Base-by-base conservation (phyloP, 1,284 basidiomycete species). In the Cutaneotrichosporon curvatum region DNA sequence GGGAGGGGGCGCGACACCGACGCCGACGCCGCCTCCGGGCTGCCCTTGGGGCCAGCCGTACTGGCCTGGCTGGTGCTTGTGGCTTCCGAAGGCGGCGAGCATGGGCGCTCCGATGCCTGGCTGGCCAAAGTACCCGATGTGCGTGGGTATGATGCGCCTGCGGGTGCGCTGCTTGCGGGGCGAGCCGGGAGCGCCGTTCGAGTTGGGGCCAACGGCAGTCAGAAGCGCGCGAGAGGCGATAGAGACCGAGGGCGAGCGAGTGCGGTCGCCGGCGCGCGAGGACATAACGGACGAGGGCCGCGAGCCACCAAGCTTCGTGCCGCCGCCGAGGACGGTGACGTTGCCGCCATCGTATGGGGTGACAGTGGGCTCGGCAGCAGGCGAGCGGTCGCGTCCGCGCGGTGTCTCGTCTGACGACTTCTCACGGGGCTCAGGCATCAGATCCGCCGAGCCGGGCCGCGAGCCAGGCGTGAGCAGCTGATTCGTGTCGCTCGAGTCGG, bases 271-370 rank as follows among this genome's bases (percentile, higher is more conserved):
- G 25, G 7, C 12, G 42, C 65, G 63, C 20, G 11, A 31, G 20
- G 21, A 34, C 23, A 40, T 28, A 8, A 60, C 62, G 3, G 57
- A 59, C 25, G 57, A 52, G 14, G 66, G 55, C 37, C 67, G 59
- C 14, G 65, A 65, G 15, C 67, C 68, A 37, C 70, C 71, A 11
- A 73, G 63, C 52, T 71, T 71, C 46, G 71, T 69, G 28, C 71
- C 71, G 18, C 72, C 72, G 15, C 72, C 72, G 14, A 73, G 59
- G 30, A 72, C 70, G 11, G 68, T 71, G 22, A 73, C 72, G 47
- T 73, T 73, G 15, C 70, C 72, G 37, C 70, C 70, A 46, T 73
- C 72, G 48, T 73, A 73, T 0, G 70, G 69, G 10, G 70, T 71
- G 25, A 72, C 68, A 31, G 63, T 57, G n/a, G 63, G 62, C 21